Percentiles rank a stretch among this genome's conserved stretches.
Evolutionary conservation across 441 rosid species (phyloP).

Genomic region (Viola pubescens): DNA sequence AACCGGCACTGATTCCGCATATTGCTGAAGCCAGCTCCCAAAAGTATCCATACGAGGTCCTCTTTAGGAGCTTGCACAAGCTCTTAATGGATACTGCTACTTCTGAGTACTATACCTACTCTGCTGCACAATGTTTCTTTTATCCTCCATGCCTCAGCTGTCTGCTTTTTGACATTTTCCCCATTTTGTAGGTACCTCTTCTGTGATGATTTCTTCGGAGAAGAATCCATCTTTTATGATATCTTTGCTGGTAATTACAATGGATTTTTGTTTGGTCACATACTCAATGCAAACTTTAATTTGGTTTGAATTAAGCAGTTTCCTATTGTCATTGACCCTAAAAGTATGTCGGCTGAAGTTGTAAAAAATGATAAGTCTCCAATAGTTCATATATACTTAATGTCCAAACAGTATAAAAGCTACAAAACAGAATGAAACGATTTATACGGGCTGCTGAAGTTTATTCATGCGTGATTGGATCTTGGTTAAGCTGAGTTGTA

Average conservation of each 20-base stretch:
- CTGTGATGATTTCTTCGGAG: conserved; percentile 97
- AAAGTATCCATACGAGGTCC: conserved; percentile 97
- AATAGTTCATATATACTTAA: neutral
- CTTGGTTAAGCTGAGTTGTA: neutral
- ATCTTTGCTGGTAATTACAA: conserved; percentile 66
- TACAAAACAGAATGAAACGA: neutral
- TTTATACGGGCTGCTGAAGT: neutral
- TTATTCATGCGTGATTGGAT: neutral
- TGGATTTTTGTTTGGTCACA: neutral
- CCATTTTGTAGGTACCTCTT: conserved; percentile 69
- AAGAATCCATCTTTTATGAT: conserved; percentile 81
- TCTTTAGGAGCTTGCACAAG: conserved; percentile 94
- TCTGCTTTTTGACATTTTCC: conserved; percentile 7
- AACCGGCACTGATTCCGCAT: conserved; percentile 97
- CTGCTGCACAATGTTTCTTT: conserved; percentile 22
- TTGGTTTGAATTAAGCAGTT: conserved; percentile 2
- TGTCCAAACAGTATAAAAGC: neutral
- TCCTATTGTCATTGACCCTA: neutral
- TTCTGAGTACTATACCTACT: conserved; percentile 68
- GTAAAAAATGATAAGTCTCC: neutral
- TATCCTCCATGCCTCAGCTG: neutral
- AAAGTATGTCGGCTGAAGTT: neutral
- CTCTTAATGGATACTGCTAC: conserved; percentile 99
- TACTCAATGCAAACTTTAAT: neutral
- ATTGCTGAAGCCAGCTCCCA: conserved; percentile 95